Conservation (phyloP, 441 rosid genomes). For the Pelargonium cotyledonis region DNA sequence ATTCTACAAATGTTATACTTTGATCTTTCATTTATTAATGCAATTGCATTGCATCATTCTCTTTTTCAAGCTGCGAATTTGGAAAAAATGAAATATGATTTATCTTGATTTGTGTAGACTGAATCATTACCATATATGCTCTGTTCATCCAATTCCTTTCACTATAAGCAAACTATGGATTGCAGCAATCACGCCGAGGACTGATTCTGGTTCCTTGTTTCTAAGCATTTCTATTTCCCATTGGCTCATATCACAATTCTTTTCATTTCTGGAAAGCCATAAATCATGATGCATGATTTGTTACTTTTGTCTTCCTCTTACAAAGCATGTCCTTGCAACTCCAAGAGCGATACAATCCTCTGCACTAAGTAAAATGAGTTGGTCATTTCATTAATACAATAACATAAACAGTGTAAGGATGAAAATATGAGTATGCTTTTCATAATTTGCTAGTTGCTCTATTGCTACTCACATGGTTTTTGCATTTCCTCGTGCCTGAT, state of each 20-base stretch:
- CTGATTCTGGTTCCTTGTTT: too few relatives aligned
- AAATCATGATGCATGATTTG: not conserved
- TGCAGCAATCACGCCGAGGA: too few relatives aligned
- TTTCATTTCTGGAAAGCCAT: not conserved
- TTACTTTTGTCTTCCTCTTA: conserved; percentile 15
- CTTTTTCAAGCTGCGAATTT: conserved; percentile 3
- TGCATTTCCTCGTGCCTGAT: conserved; percentile 5
- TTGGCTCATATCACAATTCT: too few relatives aligned
- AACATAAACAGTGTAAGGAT: not conserved
- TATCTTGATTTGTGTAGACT: not conserved
- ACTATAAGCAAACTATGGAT: not conserved
- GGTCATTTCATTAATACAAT: not conserved
- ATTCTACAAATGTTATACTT: not conserved
- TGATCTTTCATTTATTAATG: not conserved
- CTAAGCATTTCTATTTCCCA: too few relatives aligned
- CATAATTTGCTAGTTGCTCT: not conserved
- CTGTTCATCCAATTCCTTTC: not conserved
- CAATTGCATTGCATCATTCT: not conserved
- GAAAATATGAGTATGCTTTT: not conserved
- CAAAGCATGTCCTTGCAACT: conserved; percentile 26
- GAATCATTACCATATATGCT: not conserved
- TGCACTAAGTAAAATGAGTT: conserved; percentile 9
- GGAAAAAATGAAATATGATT: not conserved
- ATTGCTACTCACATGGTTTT: conserved; percentile 18
- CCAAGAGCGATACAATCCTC: conserved; percentile 21